Base-by-base conservation (phyloP, 2,329 filamentous ascomycete species). In the Ophidiomyces ophidiicola region DNA sequence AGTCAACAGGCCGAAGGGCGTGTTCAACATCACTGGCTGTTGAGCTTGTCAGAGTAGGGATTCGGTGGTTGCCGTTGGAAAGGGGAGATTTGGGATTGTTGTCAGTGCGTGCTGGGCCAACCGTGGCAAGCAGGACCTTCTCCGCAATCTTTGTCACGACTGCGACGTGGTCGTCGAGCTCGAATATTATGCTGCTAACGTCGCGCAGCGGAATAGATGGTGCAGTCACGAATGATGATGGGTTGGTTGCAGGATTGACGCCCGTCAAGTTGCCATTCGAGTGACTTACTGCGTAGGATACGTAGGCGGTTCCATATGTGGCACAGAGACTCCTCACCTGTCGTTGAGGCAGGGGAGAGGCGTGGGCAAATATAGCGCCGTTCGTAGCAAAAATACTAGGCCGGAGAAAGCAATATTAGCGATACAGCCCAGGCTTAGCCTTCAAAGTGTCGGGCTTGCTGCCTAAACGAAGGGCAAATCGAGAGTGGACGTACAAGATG, bases 101-200 rank as follows among this genome's bases (percentile, higher is more conserved):
- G 6, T 28, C 32, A 11, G 42, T 28, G 20, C 36, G 42, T 4
- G 38, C 42, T 8, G 61, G 60, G 5, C 61, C 61, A 2, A 62
- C 55, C 2, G 58, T 60, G 4, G 61, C 61, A 12, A 64, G 52
- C 12, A 63, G 58, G 11, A 64, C 59, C 42, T 62, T 63, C 39
- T 63, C 60, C 20, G 60, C 61, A 36, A 64, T 57, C 14, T 52
- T 54, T 20, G 61, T 64, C 15, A 64, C 59, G 5, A 64, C 58
- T 2, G 61, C 60, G 15, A 63, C 60, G 23, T 40, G 12, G 36
- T 60, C 56, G 25, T 63, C 58, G 3, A 60, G 55, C 40, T 64
- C 60, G 26, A 64, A 63, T 31, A 63, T 58, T 30, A 64, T 64
- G 3, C 61, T 62, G 12, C 61, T 60, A n/a, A 63, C 60, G 36